These are phyloP conservation scores for Cenococcum geophilum DNA, from an alignment of 495 filamentous ascomycete genomes.

Conservation along the genomic window DNA sequence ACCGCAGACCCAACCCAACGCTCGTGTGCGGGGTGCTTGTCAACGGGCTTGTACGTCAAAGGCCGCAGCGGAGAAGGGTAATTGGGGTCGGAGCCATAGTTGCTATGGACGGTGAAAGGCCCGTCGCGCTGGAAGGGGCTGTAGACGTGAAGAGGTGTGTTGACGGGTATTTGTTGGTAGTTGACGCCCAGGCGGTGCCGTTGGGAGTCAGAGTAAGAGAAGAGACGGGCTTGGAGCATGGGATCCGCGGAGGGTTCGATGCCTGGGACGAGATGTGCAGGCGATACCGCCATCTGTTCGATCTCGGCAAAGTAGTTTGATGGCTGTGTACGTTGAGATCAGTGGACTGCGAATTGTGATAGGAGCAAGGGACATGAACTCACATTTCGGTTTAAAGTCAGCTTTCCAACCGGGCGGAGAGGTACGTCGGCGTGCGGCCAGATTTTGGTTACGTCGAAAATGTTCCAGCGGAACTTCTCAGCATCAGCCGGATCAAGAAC, in stretches of 20 bases:
- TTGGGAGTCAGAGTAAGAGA: slow-evolving; percentile 85
- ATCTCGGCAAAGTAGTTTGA: slow-evolving; percentile 85
- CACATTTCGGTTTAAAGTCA: slow-evolving; percentile 71
- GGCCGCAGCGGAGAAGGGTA: slow-evolving; percentile 61
- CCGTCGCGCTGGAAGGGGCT: slow-evolving; percentile 62
- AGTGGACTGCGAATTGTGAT: too few relatives aligned
- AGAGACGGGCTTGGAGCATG: slow-evolving; percentile 75
- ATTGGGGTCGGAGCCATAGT: slow-evolving; percentile 65
- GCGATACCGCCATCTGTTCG: slow-evolving; percentile 83
- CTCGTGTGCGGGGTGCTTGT: slow-evolving; percentile 57
- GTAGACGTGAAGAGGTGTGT: slow-evolving; percentile 44
- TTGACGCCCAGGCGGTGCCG: slow-evolving; percentile 75
- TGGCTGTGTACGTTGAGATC: slow-evolving; percentile 28
- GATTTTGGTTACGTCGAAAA: slow-evolving; percentile 85
- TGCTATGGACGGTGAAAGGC: slow-evolving; percentile 51
- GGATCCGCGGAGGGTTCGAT: slow-evolving; percentile 86
- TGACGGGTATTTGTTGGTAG: slow-evolving; percentile 86
- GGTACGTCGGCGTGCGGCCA: slow-evolving; percentile 85
- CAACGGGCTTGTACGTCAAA: slow-evolving; percentile 52
- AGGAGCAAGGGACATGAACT: too few relatives aligned
- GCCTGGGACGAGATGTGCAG: slow-evolving; percentile 76
- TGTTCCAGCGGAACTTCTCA: slow-evolving; percentile 84
- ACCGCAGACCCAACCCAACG: slow-evolving; percentile 51
- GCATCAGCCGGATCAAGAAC: slow-evolving; percentile 63
- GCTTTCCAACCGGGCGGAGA: slow-evolving; percentile 70